A percentile compares a stretch with the other conserved stretches of the same genome.
Evolutionary conservation across 352 stramenopile genomes (phyloP).

Genomic region (Phytophthora capsici): DNA sequence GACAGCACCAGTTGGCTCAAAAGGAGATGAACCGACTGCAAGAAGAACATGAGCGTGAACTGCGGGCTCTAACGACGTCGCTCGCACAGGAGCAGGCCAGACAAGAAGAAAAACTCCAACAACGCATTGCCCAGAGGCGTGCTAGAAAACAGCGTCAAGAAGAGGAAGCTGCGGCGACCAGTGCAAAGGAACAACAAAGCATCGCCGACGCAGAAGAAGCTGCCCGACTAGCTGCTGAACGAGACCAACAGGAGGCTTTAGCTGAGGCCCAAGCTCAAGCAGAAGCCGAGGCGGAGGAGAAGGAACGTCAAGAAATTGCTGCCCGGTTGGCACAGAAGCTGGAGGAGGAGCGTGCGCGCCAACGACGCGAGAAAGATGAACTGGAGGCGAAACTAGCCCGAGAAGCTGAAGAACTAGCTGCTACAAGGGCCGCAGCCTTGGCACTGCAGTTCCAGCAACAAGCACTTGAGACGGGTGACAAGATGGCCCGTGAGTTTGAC

Average conservation of each 20-base stretch:
- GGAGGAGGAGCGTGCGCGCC: conserved; percentile 61
- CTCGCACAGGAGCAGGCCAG: conserved; percentile 61
- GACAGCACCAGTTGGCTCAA: conserved; percentile 54
- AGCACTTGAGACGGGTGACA: conserved; percentile 58
- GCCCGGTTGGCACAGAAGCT: conserved; percentile 42
- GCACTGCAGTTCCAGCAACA: conserved; percentile 42
- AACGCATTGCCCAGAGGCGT: conserved; percentile 60
- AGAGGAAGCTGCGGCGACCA: conserved; percentile 32
- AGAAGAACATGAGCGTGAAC: conserved; percentile 66
- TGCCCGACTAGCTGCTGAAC: conserved; percentile 13
- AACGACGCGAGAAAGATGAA: conserved; percentile 56
- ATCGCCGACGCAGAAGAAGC: conserved; percentile 20
- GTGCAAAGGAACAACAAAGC: conserved; percentile 10
- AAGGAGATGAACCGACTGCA: conserved; percentile 62
- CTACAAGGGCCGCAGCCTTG: conserved; percentile 25
- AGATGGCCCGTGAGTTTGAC: conserved; percentile 69
- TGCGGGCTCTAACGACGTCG: conserved; percentile 47
- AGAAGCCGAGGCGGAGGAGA: conserved; percentile 42
- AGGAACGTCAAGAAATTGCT: conserved; percentile 35
- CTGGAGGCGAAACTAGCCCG: conserved; percentile 44
- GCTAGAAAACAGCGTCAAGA: conserved; percentile 55
- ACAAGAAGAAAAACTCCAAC: conserved; percentile 73
- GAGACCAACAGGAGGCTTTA: conserved; percentile 26
- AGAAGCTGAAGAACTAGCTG: conserved; percentile 53
- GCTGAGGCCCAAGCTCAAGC: conserved; percentile 32